phyloP scores from a whole-genome alignment of 176 grass and related monocot species.

The Melocanna baccifera region DNA sequence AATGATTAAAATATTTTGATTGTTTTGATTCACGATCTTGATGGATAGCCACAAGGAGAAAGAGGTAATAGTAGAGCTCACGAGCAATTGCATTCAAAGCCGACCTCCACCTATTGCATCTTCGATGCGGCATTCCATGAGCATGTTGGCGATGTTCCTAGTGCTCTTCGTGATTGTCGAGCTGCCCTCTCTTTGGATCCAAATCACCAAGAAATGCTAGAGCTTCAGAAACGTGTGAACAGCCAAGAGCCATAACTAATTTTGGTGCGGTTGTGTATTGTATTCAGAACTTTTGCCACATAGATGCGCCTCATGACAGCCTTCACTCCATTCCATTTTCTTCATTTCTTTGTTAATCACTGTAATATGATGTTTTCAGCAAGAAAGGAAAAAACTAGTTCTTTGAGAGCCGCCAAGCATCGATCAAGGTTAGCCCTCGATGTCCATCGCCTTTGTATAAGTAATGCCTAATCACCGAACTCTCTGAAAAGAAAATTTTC shows the following conservation, averaged over 20 bases:
- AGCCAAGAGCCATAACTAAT: constrained; percentile 68
- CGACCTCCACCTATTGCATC: constrained; percentile 79
- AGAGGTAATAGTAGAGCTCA: constrained; percentile 78
- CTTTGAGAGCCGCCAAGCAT: constrained; percentile 14
- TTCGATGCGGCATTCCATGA: constrained; percentile 89
- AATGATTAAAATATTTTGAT: not conserved
- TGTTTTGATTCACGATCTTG: constrained; percentile 49
- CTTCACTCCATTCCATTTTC: constrained; percentile 31
- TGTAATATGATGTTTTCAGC: constrained; percentile 27
- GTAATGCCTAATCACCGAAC: constrained; percentile 30
- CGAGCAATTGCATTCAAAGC: constrained; percentile 82
- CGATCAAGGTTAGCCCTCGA: constrained; percentile 8
- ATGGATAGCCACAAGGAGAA: constrained; percentile 95
- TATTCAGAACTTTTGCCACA: constrained; percentile 19
- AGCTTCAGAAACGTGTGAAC: constrained; percentile 86
- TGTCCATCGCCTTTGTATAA: constrained; percentile 29
- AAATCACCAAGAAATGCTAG: constrained; percentile 89
- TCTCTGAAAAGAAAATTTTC: not conserved
- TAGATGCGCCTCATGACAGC: constrained; percentile 33
- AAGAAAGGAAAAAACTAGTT: constrained; percentile 11
- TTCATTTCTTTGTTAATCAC: constrained; percentile 24
- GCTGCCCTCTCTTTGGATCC: constrained; percentile 85
- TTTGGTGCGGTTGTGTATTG: constrained; percentile 24
- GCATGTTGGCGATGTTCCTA: constrained; percentile 64
- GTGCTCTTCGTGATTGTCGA: constrained; percentile 69